Percentiles rank a stretch among this genome's conserved stretches.
Conservation (phyloP, 768 basidiomycete genomes). For the Russula sp. region DNA sequence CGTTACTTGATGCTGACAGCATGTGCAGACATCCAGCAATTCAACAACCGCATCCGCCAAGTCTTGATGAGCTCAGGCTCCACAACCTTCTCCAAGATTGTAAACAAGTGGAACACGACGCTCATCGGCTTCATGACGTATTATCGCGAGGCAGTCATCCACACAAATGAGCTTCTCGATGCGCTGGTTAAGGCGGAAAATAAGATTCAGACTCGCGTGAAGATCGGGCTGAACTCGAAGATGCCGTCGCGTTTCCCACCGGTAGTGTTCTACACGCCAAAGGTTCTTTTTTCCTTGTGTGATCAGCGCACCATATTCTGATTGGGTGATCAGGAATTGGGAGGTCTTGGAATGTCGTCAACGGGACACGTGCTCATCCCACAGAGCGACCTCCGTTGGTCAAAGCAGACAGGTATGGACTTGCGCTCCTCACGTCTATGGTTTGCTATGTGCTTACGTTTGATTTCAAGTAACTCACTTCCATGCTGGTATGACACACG, state of each 20-base stretch:
- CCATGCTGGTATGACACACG: constrained; percentile 97
- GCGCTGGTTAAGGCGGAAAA: constrained; percentile 97
- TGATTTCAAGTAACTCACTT: constrained; percentile 83
- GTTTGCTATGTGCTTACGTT: neutral
- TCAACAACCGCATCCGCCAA: constrained; percentile 95
- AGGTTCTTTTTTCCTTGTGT: constrained; percentile 39
- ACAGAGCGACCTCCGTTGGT: constrained; percentile 95
- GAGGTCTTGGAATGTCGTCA: constrained; percentile 97
- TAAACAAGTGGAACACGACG: constrained; percentile 97
- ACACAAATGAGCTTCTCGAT: constrained; percentile 94
- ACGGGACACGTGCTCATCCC: constrained; percentile 99
- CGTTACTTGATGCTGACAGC: constrained; percentile 4
- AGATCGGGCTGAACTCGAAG: constrained; percentile 98
- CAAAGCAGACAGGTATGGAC: constrained; percentile 75
- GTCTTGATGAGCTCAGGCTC: constrained; percentile 98
- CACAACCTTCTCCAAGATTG: constrained; percentile 95
- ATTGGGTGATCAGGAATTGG: constrained; percentile 59
- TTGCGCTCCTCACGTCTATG: neutral
- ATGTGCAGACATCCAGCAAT: constrained; percentile 74
- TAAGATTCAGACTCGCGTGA: constrained; percentile 99
- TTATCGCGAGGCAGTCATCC: constrained; percentile 95
- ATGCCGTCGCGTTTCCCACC: constrained; percentile 99
- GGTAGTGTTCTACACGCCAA: constrained; percentile 93
- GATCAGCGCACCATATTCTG: constrained; percentile 4
- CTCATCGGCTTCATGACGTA: constrained; percentile 97